phyloP scores from a whole-genome alignment of 1,139 yeast species.

The Candida sojae region DNA sequence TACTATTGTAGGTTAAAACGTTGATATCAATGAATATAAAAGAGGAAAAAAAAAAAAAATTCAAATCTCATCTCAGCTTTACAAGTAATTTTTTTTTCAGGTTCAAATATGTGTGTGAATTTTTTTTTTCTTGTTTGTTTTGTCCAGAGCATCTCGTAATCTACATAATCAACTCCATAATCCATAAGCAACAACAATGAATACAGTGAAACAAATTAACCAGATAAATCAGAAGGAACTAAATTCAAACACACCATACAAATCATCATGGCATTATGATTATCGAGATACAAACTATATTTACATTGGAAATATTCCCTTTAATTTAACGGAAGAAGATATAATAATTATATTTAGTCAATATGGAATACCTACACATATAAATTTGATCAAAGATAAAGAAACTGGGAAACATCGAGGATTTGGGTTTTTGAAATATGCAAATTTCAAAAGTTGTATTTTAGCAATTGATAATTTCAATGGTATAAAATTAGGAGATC shows the following conservation, averaged over 20 bases:
- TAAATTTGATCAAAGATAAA: conserved; percentile 69
- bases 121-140: background rate
- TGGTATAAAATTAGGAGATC: conserved; percentile 65
- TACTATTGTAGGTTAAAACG: background rate
- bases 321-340: conserved; percentile 69
- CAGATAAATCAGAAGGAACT: conserved; percentile 70
- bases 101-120: background rate
- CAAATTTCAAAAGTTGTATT: conserved; percentile 76
- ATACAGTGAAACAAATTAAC: conserved; percentile 51
- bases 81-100: background rate
- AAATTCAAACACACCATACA: conserved; percentile 54
- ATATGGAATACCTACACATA: conserved; percentile 82
- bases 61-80: conserved; percentile 6
- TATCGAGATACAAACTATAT: conserved; percentile 64
- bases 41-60: conserved; percentile 5
- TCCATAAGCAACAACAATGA: conserved; percentile 26
- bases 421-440: conserved; percentile 81
- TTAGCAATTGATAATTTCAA: conserved; percentile 89
- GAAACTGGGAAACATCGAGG: conserved; percentile 73
- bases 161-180: background rate
- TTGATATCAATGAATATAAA: background rate
- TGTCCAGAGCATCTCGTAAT: background rate
- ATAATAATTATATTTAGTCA: conserved; percentile 80
- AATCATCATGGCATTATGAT: conserved; percentile 89
- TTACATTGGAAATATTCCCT: conserved; percentile 72